Base-by-base conservation (phyloP, 495 filamentous ascomycete species). In the Jackrogersella multiformis region DNA sequence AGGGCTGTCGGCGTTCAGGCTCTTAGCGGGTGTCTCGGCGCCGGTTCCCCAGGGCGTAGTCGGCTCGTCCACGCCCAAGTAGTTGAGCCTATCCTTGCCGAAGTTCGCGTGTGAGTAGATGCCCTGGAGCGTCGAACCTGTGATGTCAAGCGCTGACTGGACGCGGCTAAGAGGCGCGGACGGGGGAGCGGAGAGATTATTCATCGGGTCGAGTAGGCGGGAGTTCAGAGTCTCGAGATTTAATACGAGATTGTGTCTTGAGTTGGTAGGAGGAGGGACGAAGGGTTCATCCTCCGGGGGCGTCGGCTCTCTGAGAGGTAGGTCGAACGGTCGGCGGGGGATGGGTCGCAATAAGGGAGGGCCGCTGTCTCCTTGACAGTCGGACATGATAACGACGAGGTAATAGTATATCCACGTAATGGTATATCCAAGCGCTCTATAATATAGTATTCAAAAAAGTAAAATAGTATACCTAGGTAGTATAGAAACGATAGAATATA, bases 91-190 rank as follows among this genome's bases (percentile, higher is more conserved):
- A 56, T 86, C 84, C 15, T 80, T 80, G 30, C 76, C 39, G 75
- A 79, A 59, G 82, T 81, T 85, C 2, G 86, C 87, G 12, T 89
- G 91, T 9, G 87, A 85, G 79, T 95, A 98, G 74, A 98, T 99
- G 42, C 95, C 95, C 66, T 88, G 90, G 0, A 98, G 86, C 0
- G 95, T 97, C 2, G 91, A 92, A 12, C 90, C 88, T 24, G 93
- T 97, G 52, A 98, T 85, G 74, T 97, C 96, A 69, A 94, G 84
- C 24, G 92, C 83, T 2, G 93, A 97, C 51, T 88, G 86, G 26
- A 89, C 89, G 54, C 90, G 86, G 73, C 83, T 88, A 39, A 84
- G 65, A 20, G 78, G 68, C 32, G 67, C 61, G 57, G 72, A 72
- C 21, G 69, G 72, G 44, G 65, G 38, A 51, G 65, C 58, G 53